Base-by-base conservation (phyloP, 75 land plant genomes). In the Selaginella tamariscina region DNA sequence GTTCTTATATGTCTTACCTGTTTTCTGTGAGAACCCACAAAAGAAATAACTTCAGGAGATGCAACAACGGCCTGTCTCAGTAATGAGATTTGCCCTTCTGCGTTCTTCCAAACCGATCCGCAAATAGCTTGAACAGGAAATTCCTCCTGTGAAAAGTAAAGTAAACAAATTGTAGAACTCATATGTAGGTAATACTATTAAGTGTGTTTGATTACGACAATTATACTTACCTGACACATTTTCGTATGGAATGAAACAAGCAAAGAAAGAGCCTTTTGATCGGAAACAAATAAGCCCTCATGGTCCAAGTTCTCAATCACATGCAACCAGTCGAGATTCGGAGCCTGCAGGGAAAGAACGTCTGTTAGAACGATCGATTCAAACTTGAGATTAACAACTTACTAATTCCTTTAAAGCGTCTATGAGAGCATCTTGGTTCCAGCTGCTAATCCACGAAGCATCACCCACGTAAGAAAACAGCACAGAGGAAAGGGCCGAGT, bases 1-100 rank as follows among this genome's bases (percentile, higher is more conserved):
- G 49, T 5, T 5, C 15, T 15, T 26, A 2, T 32, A 49, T 32
- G 68, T 24, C 66, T 29, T 82, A 91, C 97, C 83, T 81, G 71
- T 72, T 79, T 77, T 68, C 85, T 79, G 20, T 63, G 49, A 70
- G 88, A 80, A 82, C 54, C 83, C 23, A 82, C 77, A 85, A 94
- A 94, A 13, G 84, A 79, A 64, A 94, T 83, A n/a, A 87, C 55
- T 65, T 94, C 91, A 55, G 95, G 81, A 27, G 86, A 70, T 5
- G 85, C 83, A 32, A 77, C 65, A 26, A 87, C 86, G 56, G 91
- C 91, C 77, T 83, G 78, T 70, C 73, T 86, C 32, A 94, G 72
- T 68, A 94, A 94, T 59, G 98, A 89, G 33, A 94, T 29, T 65
- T 94, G 98, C 0, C 95, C 98, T 59, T 94, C 95, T 54, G 70